Conservation (phyloP, 257 asterid species). For the Petunia axillaris region DNA sequence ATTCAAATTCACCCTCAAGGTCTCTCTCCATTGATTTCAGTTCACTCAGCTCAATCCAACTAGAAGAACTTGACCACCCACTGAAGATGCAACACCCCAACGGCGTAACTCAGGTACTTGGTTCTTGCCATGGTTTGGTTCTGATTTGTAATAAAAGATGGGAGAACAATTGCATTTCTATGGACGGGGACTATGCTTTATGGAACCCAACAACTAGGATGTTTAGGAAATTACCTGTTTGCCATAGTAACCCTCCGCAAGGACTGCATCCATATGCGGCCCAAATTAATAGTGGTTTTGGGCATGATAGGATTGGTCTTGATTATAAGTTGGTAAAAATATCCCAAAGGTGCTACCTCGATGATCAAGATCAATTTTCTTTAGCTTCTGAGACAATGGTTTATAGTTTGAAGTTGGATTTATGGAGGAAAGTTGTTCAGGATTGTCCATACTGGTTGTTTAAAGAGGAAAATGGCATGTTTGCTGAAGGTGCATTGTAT, state of each 20-base stretch:
- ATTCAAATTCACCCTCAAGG: too few species aligned
- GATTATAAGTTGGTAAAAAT: constrained; percentile 49
- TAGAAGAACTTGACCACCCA: not conserved
- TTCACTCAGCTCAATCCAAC: not conserved
- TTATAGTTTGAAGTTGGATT: constrained; percentile 39
- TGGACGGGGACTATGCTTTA: constrained; percentile 24
- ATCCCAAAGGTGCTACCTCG: constrained; percentile 39
- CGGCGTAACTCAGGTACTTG: constrained; percentile 8
- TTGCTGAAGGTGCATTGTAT: constrained; percentile 44
- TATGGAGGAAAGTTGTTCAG: constrained; percentile 49
- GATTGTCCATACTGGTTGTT: constrained; percentile 45
- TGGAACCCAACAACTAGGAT: constrained; percentile 57
- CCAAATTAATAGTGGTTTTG: constrained; percentile 42
- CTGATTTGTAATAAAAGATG: constrained; percentile 16
- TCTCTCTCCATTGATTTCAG: constrained; percentile 23
- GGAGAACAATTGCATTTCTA: too few species aligned
- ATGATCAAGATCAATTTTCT: too few species aligned
- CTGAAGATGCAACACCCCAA: not conserved
- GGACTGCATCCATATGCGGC: not conserved
- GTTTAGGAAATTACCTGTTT: constrained; percentile 39
- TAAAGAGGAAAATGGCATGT: constrained; percentile 45
- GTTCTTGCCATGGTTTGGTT: constrained; percentile 38
- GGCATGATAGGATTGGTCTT: constrained; percentile 36
- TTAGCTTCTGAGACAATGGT: too few species aligned
- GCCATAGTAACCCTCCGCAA: not conserved